These are phyloP conservation scores for Naegleria gruberi DNA, from an alignment of 208 protist genomes.

Conservation along the genomic window DNA sequence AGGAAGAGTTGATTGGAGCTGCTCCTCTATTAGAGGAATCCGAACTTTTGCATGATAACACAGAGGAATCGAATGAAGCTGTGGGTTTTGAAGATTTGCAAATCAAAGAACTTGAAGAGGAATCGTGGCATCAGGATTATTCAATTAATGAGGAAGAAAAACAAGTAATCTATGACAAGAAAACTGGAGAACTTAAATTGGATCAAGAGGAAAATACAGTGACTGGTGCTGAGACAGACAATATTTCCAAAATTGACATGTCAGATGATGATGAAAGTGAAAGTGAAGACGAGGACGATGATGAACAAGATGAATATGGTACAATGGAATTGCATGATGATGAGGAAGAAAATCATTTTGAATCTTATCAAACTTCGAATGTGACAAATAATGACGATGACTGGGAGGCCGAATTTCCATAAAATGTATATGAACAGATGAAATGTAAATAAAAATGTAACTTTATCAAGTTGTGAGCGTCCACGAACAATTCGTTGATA, in stretches of 20 bases:
- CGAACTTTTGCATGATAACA: neutral
- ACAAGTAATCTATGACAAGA: neutral
- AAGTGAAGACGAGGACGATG: neutral
- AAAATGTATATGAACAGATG: too few species aligned
- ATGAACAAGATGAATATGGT: neutral
- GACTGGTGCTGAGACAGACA: neutral
- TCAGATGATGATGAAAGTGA: neutral
- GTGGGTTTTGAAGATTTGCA: neutral
- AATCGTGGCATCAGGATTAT: neutral
- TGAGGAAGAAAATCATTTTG: neutral
- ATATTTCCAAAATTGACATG: neutral
- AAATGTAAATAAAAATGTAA: too few species aligned
- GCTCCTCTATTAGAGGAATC: neutral
- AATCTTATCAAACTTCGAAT: neutral
- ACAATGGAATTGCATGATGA: neutral
- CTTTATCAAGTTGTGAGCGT: too few species aligned
- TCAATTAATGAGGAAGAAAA: neutral
- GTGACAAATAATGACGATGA: neutral
- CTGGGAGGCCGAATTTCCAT: neutral
- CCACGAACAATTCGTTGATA: too few species aligned
- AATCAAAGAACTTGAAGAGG: neutral
- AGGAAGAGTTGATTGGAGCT: neutral
- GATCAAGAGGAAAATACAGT: neutral
- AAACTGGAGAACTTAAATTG: neutral
- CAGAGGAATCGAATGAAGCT: neutral